Evolutionary conservation across 1,139 yeast species (phyloP), one percentile per base, ranked within the genome.

Genomic region (Taphrina flavorubra): DNA sequence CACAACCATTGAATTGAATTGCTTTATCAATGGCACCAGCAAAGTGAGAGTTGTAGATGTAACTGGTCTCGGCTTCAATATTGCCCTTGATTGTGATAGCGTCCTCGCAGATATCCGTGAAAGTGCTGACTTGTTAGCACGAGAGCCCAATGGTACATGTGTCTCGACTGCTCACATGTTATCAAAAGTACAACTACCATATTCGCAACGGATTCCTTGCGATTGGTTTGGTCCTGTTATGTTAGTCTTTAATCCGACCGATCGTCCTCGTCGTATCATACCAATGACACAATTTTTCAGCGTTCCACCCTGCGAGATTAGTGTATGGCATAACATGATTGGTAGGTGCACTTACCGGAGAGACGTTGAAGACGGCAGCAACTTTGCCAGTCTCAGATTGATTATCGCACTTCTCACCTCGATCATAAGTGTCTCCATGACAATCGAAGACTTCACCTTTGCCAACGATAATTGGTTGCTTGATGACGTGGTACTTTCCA

Each of bases 1-100:
- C 53, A 49, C 53, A 49, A 11, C 53, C 53, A n/a, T 49, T 49
- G 53, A 49, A 49, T n/a, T 49, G 53, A 10, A 49, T 34, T 18
- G 53, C 53, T 25, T 49, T 49, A 34, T 49, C 53, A 34, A 49
- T 20, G 11, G 53, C 53, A n/a, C 53, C 53, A 25, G 36, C 36
- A 25, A 49, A 49, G 34, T 20, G 34, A 3, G 53, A 49, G 53
- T 49, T 49, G 34, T 6, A 49, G 53, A 49, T 20, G n/a, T 49
- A 49, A 49, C 53, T 49, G 36, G 53, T 49, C 36, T 49, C 53
- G 8, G 36, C 53, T 20, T 49, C 53, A 25, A 18, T 34, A n/a
- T 49, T 20, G 31, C 53, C 53, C n/a, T 49, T 49, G 36, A 49
- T 49, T 36, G 53, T 49, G 13, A 49, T 49, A 11, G 53, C 53